These are phyloP conservation scores for Bigelowiella natans DNA, from an alignment of 78 protist genomes.

Conservation along the genomic window DNA sequence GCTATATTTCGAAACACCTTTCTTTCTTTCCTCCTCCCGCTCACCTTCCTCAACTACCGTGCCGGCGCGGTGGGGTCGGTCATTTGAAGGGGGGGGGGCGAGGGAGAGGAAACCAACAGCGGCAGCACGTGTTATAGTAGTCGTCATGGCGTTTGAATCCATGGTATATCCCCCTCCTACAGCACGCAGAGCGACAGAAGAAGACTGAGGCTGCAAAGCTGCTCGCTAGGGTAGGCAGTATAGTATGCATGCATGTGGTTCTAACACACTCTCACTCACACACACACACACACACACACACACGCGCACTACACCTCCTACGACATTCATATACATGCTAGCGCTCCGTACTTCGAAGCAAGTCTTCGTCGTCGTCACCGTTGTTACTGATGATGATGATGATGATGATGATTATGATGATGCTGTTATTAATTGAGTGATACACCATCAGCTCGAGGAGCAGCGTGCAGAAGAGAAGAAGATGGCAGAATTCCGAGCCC, in stretches of 20 bases:
- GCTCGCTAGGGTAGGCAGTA: not conserved
- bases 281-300: not conserved
- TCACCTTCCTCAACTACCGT: too few relatives aligned
- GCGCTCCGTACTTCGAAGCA: too few relatives aligned
- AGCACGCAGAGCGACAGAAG: not conserved
- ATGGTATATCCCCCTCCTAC: not conserved
- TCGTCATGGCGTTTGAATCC: not conserved
- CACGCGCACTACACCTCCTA: not conserved
- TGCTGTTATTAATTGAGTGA: not conserved
- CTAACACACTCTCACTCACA: not conserved
- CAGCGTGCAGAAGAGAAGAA: not conserved
- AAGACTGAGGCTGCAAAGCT: not conserved
- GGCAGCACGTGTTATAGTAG: not conserved
- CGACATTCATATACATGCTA: too few relatives aligned
- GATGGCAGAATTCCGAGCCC: not conserved
- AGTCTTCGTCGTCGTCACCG: too few relatives aligned
- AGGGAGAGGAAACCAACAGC: too few relatives aligned
- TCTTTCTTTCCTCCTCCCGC: too few relatives aligned
- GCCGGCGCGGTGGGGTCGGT: too few relatives aligned
- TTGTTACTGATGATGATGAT: too few relatives aligned
- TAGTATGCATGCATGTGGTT: not conserved
- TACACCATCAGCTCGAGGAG: not conserved
- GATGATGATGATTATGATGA: not conserved
- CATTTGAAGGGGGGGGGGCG: too few relatives aligned
- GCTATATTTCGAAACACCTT: too few relatives aligned